Evolutionary conservation across 495 filamentous ascomycete genomes (phyloP).

Genomic region (Schizothecium vesticola): DNA sequence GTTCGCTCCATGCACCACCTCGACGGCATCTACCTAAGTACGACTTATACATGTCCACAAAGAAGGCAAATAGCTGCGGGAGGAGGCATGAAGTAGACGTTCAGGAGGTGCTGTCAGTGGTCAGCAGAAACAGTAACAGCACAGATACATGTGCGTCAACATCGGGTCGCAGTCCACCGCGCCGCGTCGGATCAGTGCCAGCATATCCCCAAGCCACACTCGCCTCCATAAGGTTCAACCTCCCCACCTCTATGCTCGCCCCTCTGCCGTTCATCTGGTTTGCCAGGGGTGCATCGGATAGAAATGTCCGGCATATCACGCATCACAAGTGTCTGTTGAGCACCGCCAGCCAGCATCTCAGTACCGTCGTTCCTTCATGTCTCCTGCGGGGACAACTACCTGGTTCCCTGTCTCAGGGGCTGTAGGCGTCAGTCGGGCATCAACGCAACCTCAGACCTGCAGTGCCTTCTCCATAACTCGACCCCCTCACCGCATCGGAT

Average conservation of each 20-base stretch:
- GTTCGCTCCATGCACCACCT: not conserved
- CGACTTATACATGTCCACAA: not conserved
- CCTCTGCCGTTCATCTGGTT: not conserved
- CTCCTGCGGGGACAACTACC: slow-evolving; percentile 7
- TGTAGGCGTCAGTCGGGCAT: slow-evolving; percentile 8
- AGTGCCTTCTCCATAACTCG: slow-evolving; percentile 1
- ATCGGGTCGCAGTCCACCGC: not conserved
- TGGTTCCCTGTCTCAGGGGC: not conserved
- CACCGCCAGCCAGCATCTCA: slow-evolving; percentile 11
- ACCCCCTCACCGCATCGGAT: slow-evolving; percentile 2
- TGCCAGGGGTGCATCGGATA: slow-evolving; percentile 10
- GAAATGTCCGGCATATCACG: slow-evolving; percentile 15
- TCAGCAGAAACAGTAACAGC: not conserved
- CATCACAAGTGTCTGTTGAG: slow-evolving; percentile 5
- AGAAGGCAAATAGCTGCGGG: slow-evolving; percentile 3
- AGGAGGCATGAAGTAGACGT: slow-evolving; percentile 2
- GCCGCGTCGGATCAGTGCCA: not conserved
- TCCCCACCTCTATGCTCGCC: not conserved
- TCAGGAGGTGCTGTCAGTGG: slow-evolving; percentile 4
- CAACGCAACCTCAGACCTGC: slow-evolving; percentile 16
- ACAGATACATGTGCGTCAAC: slow-evolving; percentile 4
- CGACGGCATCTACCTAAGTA: not conserved
- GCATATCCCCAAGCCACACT: not conserved
- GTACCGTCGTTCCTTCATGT: slow-evolving; percentile 1
- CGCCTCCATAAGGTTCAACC: not conserved